A percentile compares a stretch with the other conserved stretches of the same genome.
These are phyloP conservation scores for Quercus cerris DNA, from an alignment of 306 rosid species.

Conservation along the genomic window DNA sequence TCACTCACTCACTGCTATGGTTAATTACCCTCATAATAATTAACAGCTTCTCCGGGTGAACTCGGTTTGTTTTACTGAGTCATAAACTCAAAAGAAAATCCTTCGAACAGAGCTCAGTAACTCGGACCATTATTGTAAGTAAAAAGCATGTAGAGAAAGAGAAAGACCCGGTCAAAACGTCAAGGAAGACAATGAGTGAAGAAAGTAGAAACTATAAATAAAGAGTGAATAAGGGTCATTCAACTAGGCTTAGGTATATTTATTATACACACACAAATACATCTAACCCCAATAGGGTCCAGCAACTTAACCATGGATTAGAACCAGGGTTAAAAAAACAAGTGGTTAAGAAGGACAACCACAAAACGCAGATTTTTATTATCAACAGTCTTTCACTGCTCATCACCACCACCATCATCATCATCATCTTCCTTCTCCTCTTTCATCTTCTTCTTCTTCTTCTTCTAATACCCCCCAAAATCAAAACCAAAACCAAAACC, in stretches of 20 bases:
- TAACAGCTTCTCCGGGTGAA: conserved; percentile 23
- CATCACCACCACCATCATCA: conserved; percentile 36
- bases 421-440: neutral
- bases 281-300: conserved; percentile 68
- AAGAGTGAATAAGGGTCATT: neutral
- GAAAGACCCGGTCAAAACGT: neutral
- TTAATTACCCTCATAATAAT: neutral
- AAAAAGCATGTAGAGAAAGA: no score
- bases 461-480: neutral
- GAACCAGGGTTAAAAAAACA: conserved; percentile 83
- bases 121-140: neutral
- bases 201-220: neutral
- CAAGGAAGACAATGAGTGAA: neutral
- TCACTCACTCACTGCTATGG: conserved; percentile 6
- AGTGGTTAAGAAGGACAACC: conserved; percentile 91
- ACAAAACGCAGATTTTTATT: conserved; percentile 68
- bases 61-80: conserved; percentile 13
- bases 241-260: conserved; percentile 31
- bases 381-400: conserved; percentile 70
- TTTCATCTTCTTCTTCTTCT: neutral
- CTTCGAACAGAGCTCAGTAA: neutral
- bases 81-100: neutral
- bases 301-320: conserved; percentile 77
- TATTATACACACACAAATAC: conserved; percentile 40
- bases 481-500: neutral